These are phyloP conservation scores for Camellia sinensis DNA, from an alignment of 148 eudicot genomes.

Conservation along the genomic window DNA sequence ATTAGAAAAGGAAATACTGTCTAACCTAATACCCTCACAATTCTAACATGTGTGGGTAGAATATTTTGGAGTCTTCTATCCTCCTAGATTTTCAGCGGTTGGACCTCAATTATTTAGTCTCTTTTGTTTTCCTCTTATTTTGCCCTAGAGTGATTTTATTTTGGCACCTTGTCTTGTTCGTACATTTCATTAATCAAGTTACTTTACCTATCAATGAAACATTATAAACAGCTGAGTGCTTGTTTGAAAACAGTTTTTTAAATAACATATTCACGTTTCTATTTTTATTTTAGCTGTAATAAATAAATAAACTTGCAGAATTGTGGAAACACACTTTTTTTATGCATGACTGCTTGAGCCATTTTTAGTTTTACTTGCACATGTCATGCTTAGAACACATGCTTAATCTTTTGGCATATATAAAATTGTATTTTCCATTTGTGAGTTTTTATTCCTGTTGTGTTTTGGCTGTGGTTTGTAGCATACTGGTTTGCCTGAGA, in stretches of 20 bases:
- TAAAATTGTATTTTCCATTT: background rate
- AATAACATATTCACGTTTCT: background rate
- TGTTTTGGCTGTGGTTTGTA: slow-evolving; percentile 7
- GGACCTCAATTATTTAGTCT: no score
- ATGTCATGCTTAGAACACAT: background rate
- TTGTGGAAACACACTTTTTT: background rate
- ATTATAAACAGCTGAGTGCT: no score
- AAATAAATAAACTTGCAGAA: background rate
- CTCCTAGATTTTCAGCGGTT: no score
- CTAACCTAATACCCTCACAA: no score
- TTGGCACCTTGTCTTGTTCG: no score
- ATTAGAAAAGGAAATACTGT: no score
- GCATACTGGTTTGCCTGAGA: background rate
- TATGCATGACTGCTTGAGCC: background rate
- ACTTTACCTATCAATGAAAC: no score
- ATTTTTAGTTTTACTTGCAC: background rate
- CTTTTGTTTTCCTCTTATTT: no score
- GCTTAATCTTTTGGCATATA: background rate
- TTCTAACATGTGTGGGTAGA: no score
- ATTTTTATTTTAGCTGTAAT: background rate
- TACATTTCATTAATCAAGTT: no score
- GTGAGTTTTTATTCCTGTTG: slow-evolving; percentile 2
- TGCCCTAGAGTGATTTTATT: no score
- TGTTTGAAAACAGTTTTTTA: background rate
- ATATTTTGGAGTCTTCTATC: no score